phyloP scores from a whole-genome alignment of 208 protist species.

The Strigomonas oncopelti region DNA sequence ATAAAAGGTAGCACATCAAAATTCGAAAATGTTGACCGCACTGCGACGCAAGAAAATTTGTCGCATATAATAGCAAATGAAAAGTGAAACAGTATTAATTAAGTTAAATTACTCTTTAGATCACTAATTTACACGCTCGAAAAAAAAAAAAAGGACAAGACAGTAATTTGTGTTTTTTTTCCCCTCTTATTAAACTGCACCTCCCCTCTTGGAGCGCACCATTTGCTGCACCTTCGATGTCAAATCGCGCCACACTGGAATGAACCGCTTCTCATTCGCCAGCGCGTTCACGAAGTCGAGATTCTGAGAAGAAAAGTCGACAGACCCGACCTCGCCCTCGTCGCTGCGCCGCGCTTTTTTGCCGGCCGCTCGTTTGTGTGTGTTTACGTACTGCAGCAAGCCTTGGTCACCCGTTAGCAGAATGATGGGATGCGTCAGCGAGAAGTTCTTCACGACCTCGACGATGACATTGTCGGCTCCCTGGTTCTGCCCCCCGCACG shows the following conservation, averaged over 20 bases:
- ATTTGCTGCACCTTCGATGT: conserved; percentile 20
- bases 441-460: conserved; percentile 44
- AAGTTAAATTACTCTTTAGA: neutral
- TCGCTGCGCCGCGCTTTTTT: conserved; percentile 51
- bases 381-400: conserved; percentile 36
- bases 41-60: neutral
- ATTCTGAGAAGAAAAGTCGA: conserved; percentile 12
- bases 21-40: no score
- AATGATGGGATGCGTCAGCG: conserved; percentile 31
- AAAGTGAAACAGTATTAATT: neutral
- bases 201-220: conserved; percentile 4
- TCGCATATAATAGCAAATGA: neutral
- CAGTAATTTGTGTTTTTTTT: neutral
- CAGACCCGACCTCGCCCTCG: conserved; percentile 17
- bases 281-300: conserved; percentile 59
- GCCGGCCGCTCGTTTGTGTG: conserved; percentile 28
- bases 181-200: neutral
- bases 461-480: conserved; percentile 73
- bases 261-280: conserved; percentile 59
- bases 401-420: conserved; percentile 51
- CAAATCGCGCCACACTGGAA: conserved; percentile 69
- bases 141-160: neutral
- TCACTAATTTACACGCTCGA: neutral
- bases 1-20: neutral
- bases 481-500: conserved; percentile 71